Base-by-base conservation (phyloP, 2,329 filamentous ascomycete species). In the Trichoderma atroviride region DNA sequence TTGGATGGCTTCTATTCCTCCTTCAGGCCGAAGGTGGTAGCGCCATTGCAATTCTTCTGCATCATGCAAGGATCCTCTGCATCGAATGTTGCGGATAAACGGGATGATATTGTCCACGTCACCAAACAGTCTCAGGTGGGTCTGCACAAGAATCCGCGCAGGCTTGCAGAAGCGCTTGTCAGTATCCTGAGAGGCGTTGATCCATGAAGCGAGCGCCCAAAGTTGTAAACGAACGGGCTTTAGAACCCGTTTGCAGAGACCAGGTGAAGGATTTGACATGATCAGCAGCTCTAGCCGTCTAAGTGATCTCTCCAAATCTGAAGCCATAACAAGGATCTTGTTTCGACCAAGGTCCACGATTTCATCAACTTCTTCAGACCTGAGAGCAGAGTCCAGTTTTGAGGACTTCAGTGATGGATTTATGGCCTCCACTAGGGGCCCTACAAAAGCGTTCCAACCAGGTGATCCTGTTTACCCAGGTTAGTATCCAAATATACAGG, bases 201-300 rank as follows among this genome's bases (percentile, higher is more conserved):
- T 74, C 83, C 87, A 88, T 5, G 85, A 86, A 0, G 86, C 81
- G 19, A 92, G 75, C 1, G 84, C 81, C 91, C 91, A 93, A 0
- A 93, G 79, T 1, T 89, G 85, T 5, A 88, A 77, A 3, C 91
- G 73, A 2, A 92, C 75, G 0, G 87, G 87, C 3, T 82, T 80
- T 2, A 92, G 77, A 0, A 93, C 80, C 62, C 91, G 83, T 71
- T 85, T 88, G 56, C 88, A 86, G 11, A 92, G 78, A 0, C 89
- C 89, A 0, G 89, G 87, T 68, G 91, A 90, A 0, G 89, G 89
- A 74, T 91, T 90, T 0, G 89, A 90, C 24, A 86, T 81, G 1
- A 89, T 76, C 1, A 93, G 78, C 0, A 84, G 81, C 43, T 82
- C 83, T 0, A 93, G 77, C 19, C 89, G 83, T 37, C 79, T 81